Evolutionary conservation across 1,284 basidiomycete species (phyloP).

Genomic region (Cutaneotrichosporon mucoides): DNA sequence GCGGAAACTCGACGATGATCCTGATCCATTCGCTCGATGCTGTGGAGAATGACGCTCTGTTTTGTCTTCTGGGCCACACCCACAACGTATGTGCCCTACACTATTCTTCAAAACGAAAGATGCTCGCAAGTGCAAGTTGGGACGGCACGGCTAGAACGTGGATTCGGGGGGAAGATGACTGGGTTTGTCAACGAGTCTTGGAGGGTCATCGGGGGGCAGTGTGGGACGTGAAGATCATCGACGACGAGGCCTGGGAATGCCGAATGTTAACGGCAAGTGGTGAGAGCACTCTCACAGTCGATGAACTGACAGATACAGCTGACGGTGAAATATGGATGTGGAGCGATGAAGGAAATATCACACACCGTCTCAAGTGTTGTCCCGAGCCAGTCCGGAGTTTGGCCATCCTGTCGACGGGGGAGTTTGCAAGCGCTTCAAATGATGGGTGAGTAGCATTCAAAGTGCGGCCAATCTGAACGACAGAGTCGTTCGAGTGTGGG

Average conservation of each 20-base stretch:
- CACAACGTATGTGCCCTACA: neutral
- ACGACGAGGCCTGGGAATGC: neutral
- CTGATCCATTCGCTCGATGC: neutral
- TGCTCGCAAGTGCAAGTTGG: neutral
- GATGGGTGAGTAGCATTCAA: neutral
- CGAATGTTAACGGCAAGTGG: neutral
- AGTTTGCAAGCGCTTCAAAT: neutral
- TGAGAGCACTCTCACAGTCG: neutral
- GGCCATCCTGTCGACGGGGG: neutral
- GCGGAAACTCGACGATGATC: neutral
- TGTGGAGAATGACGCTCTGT: neutral
- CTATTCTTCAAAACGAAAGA: neutral
- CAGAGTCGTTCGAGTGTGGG: no score
- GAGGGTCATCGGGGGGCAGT: neutral
- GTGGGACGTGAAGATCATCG: neutral
- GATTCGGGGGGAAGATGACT: neutral
- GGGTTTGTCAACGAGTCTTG: neutral
- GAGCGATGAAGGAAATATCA: neutral
- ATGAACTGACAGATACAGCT: neutral
- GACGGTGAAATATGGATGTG: conserved; percentile 1
- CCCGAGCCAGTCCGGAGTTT: neutral
- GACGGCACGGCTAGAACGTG: neutral
- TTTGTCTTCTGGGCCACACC: neutral
- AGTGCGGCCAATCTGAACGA: no score
- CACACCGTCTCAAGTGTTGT: neutral